Base-by-base conservation (phyloP, 192 early-diverging fungal species). In the Phlyctochytrium bullatum region DNA sequence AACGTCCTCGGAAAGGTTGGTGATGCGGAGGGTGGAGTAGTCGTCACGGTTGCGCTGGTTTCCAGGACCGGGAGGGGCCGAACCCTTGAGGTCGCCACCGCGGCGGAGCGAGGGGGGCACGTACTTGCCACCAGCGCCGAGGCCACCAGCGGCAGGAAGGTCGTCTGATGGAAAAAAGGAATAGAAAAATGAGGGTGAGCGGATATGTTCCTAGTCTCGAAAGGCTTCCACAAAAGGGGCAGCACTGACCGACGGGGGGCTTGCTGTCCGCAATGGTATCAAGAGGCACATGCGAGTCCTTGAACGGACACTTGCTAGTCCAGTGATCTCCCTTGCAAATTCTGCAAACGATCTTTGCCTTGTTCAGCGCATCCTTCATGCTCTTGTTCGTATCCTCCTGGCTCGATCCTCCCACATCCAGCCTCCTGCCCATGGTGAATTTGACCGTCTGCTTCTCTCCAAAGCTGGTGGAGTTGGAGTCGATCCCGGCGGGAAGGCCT, bases 291-390 rank as follows among this genome's bases (percentile, higher is more conserved):
- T 93, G 80, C 1, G 92, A 92, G 75, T 97, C 94, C 86, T 98
- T 99, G 90, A 92, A 97, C 57, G 97, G 97, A 87, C 97, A 99
- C 77, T 93, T 93, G 67, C 86, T 84, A 27, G 97, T 98, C 75
- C 90, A 97, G 84, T 99, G 97, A 59, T 92, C 91, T 67, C 94
- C 93, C 68, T 94, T 93, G 83, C 97, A 99, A 67, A 90, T 89
- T 81, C 97, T 92, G 88, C 97, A 99, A 70, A 90, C 92, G 76
- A 92, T 93, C 75, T 92, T 92, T 74, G 83, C 79, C n/a, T n/a
- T n/a, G 74, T 91, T 89, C n/a, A n/a, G n/a, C n/a, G n/a, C n/a
- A n/a, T n/a, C n/a, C n/a, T n/a, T n/a, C n/a, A n/a, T n/a, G n/a
- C n/a, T n/a, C n/a, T n/a, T n/a, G n/a, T n/a, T n/a, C n/a, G n/a